A percentile compares a stretch with the other conserved stretches of the same genome.
These are phyloP conservation scores for Colletotrichum abscissum DNA, from an alignment of 2,329 filamentous ascomycete species.

Conservation along the genomic window DNA sequence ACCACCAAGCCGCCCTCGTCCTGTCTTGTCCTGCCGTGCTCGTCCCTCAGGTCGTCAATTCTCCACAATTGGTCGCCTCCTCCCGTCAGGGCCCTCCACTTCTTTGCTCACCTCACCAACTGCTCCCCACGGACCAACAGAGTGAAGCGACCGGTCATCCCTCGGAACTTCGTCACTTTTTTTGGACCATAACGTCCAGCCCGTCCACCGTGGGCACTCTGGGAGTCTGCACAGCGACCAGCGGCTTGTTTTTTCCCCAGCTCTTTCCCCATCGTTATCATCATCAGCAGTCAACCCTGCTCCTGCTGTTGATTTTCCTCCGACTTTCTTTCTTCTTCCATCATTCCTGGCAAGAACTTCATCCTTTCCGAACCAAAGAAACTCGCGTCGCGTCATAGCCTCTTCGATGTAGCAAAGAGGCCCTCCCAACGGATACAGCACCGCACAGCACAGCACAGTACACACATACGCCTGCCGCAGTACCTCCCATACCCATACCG, in stretches of 20 bases:
- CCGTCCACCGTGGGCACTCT: not conserved
- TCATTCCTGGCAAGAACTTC: not conserved
- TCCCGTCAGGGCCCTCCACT: conserved; percentile 25
- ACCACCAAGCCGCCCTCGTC: not conserved
- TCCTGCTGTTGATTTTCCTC: not conserved
- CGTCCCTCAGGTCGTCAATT: conserved; percentile 2
- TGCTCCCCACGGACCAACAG: conserved; percentile 23
- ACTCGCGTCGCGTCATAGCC: not conserved
- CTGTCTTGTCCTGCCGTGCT: conserved; percentile 1
- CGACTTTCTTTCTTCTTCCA: not conserved
- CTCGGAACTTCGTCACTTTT: conserved; percentile 35
- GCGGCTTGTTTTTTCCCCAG: not conserved
- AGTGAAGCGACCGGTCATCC: conserved; percentile 25
- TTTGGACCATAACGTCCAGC: conserved; percentile 23
- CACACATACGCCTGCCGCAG: not conserved
- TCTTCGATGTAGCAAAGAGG: conserved; percentile 25
- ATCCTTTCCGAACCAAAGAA: not conserved
- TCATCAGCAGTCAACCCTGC: not conserved
- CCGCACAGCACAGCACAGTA: not conserved
- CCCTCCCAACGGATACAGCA: not conserved
- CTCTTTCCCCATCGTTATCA: not conserved
- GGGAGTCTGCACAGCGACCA: not conserved
- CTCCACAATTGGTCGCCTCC: conserved; percentile 30
- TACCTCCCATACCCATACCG: not conserved
- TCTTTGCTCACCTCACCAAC: conserved; percentile 7